phyloP scores from a whole-genome alignment of 139 green algal genomes.

The Chlamydomonas applanata region DNA sequence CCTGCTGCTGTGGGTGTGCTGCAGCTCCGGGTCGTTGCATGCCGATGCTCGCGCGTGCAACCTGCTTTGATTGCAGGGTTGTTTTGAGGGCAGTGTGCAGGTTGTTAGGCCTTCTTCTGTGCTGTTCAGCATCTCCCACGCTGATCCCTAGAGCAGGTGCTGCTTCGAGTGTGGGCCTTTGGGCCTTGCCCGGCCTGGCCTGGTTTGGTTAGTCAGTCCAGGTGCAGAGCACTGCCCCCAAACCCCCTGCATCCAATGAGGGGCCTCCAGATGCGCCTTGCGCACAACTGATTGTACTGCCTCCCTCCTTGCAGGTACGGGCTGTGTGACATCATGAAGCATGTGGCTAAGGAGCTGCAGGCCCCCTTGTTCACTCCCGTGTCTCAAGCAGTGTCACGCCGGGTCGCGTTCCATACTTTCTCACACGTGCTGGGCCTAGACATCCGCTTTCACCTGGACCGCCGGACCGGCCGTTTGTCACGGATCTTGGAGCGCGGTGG shows the following conservation, averaged over 20 bases:
- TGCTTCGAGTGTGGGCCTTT: not conserved
- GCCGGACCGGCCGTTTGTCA: conserved; percentile 81
- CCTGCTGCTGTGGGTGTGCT: conserved; percentile 1
- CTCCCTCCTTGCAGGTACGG: too few relatives aligned
- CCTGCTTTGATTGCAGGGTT: not conserved
- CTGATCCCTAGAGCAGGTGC: not conserved
- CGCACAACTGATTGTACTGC: too few relatives aligned
- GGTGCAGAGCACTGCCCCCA: too few relatives aligned
- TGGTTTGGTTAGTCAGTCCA: too few relatives aligned
- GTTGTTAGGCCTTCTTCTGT: not conserved
- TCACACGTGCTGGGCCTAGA: conserved; percentile 83
- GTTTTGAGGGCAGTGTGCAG: not conserved
- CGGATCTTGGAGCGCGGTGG: conserved; percentile 87
- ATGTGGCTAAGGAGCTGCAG: conserved; percentile 82
- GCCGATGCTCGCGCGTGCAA: not conserved
- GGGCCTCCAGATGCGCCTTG: too few relatives aligned
- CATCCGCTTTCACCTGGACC: conserved; percentile 81
- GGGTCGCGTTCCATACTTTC: conserved; percentile 77
- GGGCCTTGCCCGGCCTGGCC: too few relatives aligned
- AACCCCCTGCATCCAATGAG: too few relatives aligned
- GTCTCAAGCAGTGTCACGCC: conserved; percentile 61
- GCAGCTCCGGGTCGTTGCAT: not conserved
- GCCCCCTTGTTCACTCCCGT: conserved; percentile 81
- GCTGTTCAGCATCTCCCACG: not conserved
- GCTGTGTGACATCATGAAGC: conserved; percentile 59